Percentiles rank a stretch among this genome's conserved stretches.
These are phyloP conservation scores for Clarkia xantiana DNA, from an alignment of 345 rosid genomes.

Conservation along the genomic window DNA sequence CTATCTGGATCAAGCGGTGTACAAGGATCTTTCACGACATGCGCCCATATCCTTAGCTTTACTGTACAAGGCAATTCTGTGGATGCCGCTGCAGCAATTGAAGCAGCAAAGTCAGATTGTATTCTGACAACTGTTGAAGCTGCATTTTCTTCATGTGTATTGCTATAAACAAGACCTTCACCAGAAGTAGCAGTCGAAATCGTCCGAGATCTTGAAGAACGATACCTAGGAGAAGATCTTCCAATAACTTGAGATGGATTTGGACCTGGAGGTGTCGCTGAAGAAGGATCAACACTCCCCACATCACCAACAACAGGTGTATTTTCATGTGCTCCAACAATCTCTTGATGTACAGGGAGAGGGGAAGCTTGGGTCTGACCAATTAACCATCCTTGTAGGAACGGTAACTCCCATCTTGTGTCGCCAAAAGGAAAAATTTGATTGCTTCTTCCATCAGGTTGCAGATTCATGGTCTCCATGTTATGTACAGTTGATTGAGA, in stretches of 20 bases:
- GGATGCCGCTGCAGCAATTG: conserved; percentile 69
- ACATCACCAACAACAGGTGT: conserved; percentile 14
- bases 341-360: conserved; percentile 12
- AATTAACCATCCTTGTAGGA: conserved; percentile 60
- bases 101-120: conserved; percentile 60
- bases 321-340: conserved; percentile 16
- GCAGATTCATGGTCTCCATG: conserved; percentile 31
- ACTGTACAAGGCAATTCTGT: conserved; percentile 96
- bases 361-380: conserved; percentile 52
- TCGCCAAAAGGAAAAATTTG: conserved; percentile 33
- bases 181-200: conserved; percentile 12
- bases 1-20: conserved; percentile 42
- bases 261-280: conserved; percentile 8
- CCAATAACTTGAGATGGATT: conserved; percentile 15
- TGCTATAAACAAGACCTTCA: conserved; percentile 18
- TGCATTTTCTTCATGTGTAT: conserved; percentile 18
- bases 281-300: conserved; percentile 14
- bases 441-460: conserved; percentile 26
- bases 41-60: conserved; percentile 80
- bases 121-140: conserved; percentile 46
- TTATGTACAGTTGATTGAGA: conserved; percentile 21
- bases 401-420: conserved; percentile 51
- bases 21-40: conserved; percentile 61
- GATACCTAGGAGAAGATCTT: conserved; percentile 26
- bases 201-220: conserved; percentile 18